phyloP scores from a whole-genome alignment of 2,329 filamentous ascomycete genomes.

The Epichloe bromicola region DNA sequence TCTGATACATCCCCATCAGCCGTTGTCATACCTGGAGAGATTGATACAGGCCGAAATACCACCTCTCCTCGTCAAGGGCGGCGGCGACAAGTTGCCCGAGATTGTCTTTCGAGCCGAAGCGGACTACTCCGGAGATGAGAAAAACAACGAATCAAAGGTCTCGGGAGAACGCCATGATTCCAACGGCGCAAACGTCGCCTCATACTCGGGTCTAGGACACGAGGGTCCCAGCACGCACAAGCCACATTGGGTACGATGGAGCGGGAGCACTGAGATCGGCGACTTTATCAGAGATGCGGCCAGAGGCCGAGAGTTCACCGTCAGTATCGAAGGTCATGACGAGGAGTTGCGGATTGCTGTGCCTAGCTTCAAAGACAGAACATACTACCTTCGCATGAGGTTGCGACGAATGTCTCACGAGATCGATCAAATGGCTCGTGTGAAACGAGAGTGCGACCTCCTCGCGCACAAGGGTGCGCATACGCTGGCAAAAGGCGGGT shows the following conservation, averaged over 20 bases:
- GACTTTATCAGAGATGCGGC: slow-evolving; percentile 90
- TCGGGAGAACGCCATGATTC: slow-evolving; percentile 17
- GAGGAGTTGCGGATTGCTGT: slow-evolving; percentile 64
- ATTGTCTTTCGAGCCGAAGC: slow-evolving; percentile 73
- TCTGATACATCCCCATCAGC: slow-evolving; percentile 79
- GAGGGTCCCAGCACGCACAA: slow-evolving; percentile 36
- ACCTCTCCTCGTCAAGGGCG: slow-evolving; percentile 48
- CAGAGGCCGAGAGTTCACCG: slow-evolving; percentile 68
- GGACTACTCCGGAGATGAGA: slow-evolving; percentile 38
- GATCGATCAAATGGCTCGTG: slow-evolving; percentile 54
- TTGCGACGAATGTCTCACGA: slow-evolving; percentile 57
- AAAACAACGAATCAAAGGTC: background rate
- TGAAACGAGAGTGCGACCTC: slow-evolving; percentile 72
- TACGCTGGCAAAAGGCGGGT: slow-evolving; percentile 64
- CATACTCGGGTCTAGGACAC: slow-evolving; percentile 57
- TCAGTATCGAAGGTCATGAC: slow-evolving; percentile 60
- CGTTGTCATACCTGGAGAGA: slow-evolving; percentile 78
- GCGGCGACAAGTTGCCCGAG: slow-evolving; percentile 55
- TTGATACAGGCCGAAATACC: slow-evolving; percentile 82
- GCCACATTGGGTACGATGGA: slow-evolving; percentile 68
- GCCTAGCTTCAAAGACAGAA: slow-evolving; percentile 81
- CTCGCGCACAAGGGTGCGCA: slow-evolving; percentile 68
- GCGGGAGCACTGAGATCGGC: slow-evolving; percentile 75
- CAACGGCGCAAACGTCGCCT: slow-evolving; percentile 54
- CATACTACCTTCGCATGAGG: slow-evolving; percentile 70